Conservation (phyloP, 1,284 basidiomycete species). For the Apiotrichum mycotoxinovorans region DNA sequence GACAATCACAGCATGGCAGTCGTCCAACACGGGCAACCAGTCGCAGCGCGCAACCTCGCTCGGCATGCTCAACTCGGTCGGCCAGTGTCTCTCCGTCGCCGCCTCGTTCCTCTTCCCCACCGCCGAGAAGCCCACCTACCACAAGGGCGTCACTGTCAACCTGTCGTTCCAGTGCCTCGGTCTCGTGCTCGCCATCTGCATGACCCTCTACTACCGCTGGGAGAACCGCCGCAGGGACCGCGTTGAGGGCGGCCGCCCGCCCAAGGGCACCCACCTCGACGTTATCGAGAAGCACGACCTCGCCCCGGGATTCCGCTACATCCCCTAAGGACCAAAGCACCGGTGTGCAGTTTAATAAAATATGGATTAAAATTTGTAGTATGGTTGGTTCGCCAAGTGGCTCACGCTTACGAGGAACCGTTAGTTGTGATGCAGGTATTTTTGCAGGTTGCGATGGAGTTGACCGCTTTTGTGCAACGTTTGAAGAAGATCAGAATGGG, state of each 20-base stretch:
- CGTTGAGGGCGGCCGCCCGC: constrained; percentile 48
- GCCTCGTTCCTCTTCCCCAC: constrained; percentile 52
- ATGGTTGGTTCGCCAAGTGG: too few relatives aligned
- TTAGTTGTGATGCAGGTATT: too few relatives aligned
- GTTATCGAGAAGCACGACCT: constrained; percentile 19
- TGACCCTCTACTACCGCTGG: constrained; percentile 47
- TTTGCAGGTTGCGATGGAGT: too few relatives aligned
- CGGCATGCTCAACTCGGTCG: constrained; percentile 53
- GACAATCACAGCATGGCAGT: constrained; percentile 4
- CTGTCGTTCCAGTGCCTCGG: constrained; percentile 50
- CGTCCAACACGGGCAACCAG: constrained; percentile 26
- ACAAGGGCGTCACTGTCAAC: constrained; percentile 51
- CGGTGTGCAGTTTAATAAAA: too few relatives aligned
- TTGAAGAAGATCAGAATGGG: too few relatives aligned
- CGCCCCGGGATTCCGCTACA: constrained; percentile 19
- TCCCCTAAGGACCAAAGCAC: neutral
- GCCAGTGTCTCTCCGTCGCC: constrained; percentile 51
- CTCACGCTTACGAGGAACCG: too few relatives aligned
- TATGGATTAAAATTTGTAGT: too few relatives aligned
- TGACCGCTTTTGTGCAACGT: too few relatives aligned
- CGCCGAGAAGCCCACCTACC: constrained; percentile 46
- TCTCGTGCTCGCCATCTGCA: constrained; percentile 39
- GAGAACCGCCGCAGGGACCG: constrained; percentile 50
- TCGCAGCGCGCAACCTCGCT: constrained; percentile 49
- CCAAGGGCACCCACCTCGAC: constrained; percentile 15